Evolutionary conservation across 768 basidiomycete species (phyloP), one percentile per base, ranked within the genome.

Genomic region (Boletus sp.): DNA sequence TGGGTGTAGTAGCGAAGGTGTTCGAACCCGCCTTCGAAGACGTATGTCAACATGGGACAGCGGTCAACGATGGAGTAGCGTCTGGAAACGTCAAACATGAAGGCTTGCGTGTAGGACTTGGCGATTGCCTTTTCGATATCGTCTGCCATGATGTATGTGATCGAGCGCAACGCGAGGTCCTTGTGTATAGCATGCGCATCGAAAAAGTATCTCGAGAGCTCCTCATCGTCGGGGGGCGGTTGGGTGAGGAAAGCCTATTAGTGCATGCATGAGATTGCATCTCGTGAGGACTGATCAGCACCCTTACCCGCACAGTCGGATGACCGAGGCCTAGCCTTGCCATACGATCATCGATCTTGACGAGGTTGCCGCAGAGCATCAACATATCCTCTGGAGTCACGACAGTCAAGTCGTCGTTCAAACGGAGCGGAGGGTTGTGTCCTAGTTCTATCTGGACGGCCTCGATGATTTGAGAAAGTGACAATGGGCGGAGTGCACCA

Each of bases 121-220:
- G 27, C 27, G 49, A 68, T 65, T 5, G 61, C 64, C 19, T 34
- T 64, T 47, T 64, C 61, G 27, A 67, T 61, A 27, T 69, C 66
- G 6, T 55, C 57, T 4, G 57, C 11, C 59, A 67, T 55, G 51
- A 69, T 61, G 38, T 69, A 69, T 21, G 60, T 69, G 47, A 68
- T 66, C 15, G 64, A 67, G 25, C 67, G 58, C 47, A 69, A 44
- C 21, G 67, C 67, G n/a, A 69, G 67, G 33, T 68, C 67, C 52
- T 49, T 60, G 35, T 68, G 64, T 25, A 64, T 52, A 9, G 47
- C 39, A 41, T 63, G 59, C 3, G 54, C 44, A 45, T 67, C 56
- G 45, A 68, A 59, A 51, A 66, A 67, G 32, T 68, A 66, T 40
- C 17, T 44, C 14, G 44, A 42, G 17, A 59, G 10, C 7, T 39